Conservation (phyloP, 306 rosid species). For the Abrus pulchellus region DNA sequence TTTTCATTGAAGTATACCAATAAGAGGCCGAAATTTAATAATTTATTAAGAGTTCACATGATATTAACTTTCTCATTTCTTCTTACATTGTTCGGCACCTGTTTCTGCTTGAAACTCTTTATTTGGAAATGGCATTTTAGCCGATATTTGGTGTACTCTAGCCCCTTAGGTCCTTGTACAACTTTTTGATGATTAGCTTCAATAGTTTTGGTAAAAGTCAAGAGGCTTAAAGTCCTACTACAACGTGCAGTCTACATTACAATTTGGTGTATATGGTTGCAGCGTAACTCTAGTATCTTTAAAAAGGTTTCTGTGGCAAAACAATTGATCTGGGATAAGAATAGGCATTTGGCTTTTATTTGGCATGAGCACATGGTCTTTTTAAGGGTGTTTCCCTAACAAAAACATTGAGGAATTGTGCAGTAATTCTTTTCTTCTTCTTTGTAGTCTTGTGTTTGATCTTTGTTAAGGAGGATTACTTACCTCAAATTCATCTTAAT, state of each 20-base stretch:
- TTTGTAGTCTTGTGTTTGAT: not conserved
- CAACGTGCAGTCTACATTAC: conserved; percentile 11
- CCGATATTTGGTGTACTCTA: not conserved
- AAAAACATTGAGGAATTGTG: conserved; percentile 1
- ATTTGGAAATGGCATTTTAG: not conserved
- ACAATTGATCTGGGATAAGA: conserved; percentile 28
- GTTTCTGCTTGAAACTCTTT: conserved; percentile 4
- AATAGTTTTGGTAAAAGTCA: not conserved
- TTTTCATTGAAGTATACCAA: conserved; percentile 25
- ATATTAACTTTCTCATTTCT: conserved; percentile 1
- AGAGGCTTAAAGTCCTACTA: conserved; percentile 18
- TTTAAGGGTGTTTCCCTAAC: not conserved
- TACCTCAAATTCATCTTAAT: not conserved
- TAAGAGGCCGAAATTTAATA: conserved; percentile 27
- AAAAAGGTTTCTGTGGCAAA: conserved; percentile 1
- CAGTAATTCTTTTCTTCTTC: not conserved
- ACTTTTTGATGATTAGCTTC: not conserved
- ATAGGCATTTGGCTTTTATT: conserved; percentile 5
- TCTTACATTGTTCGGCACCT: conserved; percentile 10
- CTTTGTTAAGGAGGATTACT: not conserved
- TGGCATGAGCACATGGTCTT: not conserved
- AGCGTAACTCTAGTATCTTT: conserved; percentile 6
- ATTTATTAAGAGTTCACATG: conserved; percentile 5
- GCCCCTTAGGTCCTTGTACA: not conserved
- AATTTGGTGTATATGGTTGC: not conserved